phyloP scores from a whole-genome alignment of 768 basidiomycete genomes.

The Mycena maculata region DNA sequence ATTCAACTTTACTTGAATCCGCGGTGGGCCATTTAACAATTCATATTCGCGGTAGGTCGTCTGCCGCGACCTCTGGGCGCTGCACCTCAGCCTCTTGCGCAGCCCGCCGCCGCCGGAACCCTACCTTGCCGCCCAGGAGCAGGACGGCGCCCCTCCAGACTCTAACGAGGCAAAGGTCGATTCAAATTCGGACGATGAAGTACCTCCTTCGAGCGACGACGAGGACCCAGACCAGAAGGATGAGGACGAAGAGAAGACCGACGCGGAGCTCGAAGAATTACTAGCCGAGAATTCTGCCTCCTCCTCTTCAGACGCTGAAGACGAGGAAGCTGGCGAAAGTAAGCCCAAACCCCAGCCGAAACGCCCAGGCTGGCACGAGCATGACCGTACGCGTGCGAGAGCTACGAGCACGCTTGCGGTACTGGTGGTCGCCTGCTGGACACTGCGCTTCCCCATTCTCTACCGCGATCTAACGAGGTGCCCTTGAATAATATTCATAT shows the following conservation, averaged over 20 bases:
- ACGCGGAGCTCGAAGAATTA: slow-evolving; percentile 55
- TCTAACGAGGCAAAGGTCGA: slow-evolving; percentile 2
- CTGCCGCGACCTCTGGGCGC: slow-evolving; percentile 85
- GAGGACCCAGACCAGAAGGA: no score
- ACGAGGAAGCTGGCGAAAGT: slow-evolving; percentile 41
- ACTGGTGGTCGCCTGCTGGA: slow-evolving; percentile 83
- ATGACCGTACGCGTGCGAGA: slow-evolving; percentile 50
- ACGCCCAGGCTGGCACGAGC: slow-evolving; percentile 32
- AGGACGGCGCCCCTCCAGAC: no score
- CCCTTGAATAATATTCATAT: slow-evolving; percentile 38
- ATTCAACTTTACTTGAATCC: no score
- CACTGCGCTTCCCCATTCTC: slow-evolving; percentile 78
- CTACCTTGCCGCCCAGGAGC: slow-evolving; percentile 56
- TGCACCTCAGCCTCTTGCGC: slow-evolving; percentile 74
- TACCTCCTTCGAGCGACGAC: slow-evolving; percentile 38
- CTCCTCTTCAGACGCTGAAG: slow-evolving; percentile 51
- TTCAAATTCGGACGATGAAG: slow-evolving; percentile 23
- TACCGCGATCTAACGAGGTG: slow-evolving; percentile 82
- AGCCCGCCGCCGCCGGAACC: slow-evolving; percentile 73
- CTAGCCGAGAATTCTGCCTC: slow-evolving; percentile 57
- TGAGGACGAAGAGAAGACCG: slow-evolving; percentile 38
- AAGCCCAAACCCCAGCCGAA: slow-evolving; percentile 20
- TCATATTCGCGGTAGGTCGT: slow-evolving; percentile 58
- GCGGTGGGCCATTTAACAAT: no score
- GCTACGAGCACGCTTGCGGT: slow-evolving; percentile 71